phyloP scores from a whole-genome alignment of 306 rosid species.

The Lupinus albus region DNA sequence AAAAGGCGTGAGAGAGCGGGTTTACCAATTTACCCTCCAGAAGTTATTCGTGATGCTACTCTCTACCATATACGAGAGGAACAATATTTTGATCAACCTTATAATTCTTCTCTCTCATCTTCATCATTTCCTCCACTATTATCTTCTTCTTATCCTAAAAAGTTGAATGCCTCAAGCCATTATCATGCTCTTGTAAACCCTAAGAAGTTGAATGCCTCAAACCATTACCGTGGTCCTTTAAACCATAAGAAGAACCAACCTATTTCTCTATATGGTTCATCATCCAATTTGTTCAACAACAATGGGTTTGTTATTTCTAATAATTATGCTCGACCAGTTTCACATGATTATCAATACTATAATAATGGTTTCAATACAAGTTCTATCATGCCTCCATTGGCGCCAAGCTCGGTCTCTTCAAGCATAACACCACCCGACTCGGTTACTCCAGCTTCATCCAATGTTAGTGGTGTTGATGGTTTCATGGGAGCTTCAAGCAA shows the following conservation, averaged over 20 bases:
- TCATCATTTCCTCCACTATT: conserved; percentile 47
- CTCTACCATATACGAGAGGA: conserved; percentile 41
- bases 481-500: conserved; percentile 42
- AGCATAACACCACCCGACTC: conserved; percentile 52
- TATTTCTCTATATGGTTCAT: conserved; percentile 50
- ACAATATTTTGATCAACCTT: conserved; percentile 12
- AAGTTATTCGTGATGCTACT: conserved; percentile 49
- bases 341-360: conserved; percentile 28
- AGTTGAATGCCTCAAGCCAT: conserved; percentile 36
- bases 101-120: conserved; percentile 35
- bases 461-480: conserved; percentile 49
- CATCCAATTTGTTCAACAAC: conserved; percentile 38
- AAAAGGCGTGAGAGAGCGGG: conserved; percentile 78
- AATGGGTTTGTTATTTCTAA: conserved; percentile 27
- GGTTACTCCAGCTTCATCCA: conserved; percentile 55
- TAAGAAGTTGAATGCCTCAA: conserved; percentile 36
- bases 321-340: conserved; percentile 28
- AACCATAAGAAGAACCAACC: conserved; percentile 35
- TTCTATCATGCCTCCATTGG: conserved; percentile 41
- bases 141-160: conserved; percentile 43
- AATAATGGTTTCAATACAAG: conserved; percentile 35
- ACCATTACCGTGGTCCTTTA: conserved; percentile 21
- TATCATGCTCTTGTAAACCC: conserved; percentile 24
- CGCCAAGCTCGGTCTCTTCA: conserved; percentile 50
- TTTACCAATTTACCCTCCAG: conserved; percentile 67